Base-by-base conservation (phyloP, 164 flowering plant species). In the Nymphaea thermarum region DNA sequence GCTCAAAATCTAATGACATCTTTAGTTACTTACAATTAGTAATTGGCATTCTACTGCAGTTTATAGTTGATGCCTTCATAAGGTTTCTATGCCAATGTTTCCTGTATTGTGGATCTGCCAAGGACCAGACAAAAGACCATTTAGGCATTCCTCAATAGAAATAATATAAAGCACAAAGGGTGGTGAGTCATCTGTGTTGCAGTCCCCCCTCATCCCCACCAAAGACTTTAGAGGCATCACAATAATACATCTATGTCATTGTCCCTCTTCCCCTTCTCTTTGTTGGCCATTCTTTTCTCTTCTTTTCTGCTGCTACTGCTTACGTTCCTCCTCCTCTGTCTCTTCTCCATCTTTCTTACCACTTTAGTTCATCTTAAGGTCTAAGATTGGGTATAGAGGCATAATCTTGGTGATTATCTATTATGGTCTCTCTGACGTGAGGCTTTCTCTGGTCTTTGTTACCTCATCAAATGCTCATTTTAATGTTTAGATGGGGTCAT, bases 101-200 rank as follows among this genome's bases (percentile, higher is more conserved):
- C 67, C 83, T 69, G 65, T 85, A 73, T 43, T 82, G 82, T 65
- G 94, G 85, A 78, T 82, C 76, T 81, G 75, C 98, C 97, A 95
- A 68, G 99, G 98, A 71, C 99, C 99, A 63, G 80, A 63, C 5
- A 95, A 78, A 78, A 95, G 89, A 44, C 97, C 99, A 44, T 74
- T 86, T 69, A 95, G 71, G 25, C 96, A 93, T 64, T 82, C 80
- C 82, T 90, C 97, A 66, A 90, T 76, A 65, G 79, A 82, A 44
- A 92, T 72, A 16, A 92, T 80, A 60, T 82, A 78, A 74, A 71
- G 71, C 43, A 81, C 75, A 69, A 92, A 68, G 71, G 82, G 82
- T 61, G 60, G 8, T 10, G 14, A 15, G 57, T 51, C 57, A 15
- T 25, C 36, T 51, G 57, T 10, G 57, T 25, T 1, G 36, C 36